Evolutionary conservation across 2,329 filamentous ascomycete species (phyloP), one percentile per base, ranked within the genome.

Genomic region (Stemphylium vesicarium): DNA sequence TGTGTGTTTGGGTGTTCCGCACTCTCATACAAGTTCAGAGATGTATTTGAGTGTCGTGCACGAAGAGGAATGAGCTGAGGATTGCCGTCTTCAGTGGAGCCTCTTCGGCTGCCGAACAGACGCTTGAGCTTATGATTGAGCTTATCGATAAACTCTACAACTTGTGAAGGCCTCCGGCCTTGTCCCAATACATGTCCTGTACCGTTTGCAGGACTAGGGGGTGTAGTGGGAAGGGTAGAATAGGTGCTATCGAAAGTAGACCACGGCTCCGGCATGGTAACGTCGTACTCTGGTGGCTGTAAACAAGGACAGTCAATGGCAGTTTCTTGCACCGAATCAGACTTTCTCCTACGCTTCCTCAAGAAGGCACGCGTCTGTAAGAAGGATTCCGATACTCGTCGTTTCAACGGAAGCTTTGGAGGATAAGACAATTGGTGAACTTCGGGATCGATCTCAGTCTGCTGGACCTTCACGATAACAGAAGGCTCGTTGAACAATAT

Each of bases 101-200:
- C 48, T 18, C 41, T 56, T 20, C 53, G 47, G 35, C 24, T 46
- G 9, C 42, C 37, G n/a, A 56, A 56, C 9, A 56, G 36, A 9
- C 47, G 41, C 4, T 40, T 46, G 15, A 56, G 47, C 18, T 31
- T 38, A 4, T 15, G 4, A 18, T 45, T 55, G 11, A 50, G 35
- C 40, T 39, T 40, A 13, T 56, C 48, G 18, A 52, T 40, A 10
- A 52, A 22, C 32, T 56, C 53, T 24, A 16, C 18, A 3, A 56
- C 48, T 31, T 56, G 53, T 24, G 48, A 46, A 11, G 37, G 41
- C 26, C 47, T 56, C 9, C 47, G 46, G 3, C 6, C 5, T 15
- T 26, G 40, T 24, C n/a, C n/a, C 37, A 29, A 4, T 4, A 5
- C 18, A n/a, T 33, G 29, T 22, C 35, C 31, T 29, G 20, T 15